phyloP scores from a whole-genome alignment of 176 grass and related monocot species.

The Puccinellia tenuiflora region DNA sequence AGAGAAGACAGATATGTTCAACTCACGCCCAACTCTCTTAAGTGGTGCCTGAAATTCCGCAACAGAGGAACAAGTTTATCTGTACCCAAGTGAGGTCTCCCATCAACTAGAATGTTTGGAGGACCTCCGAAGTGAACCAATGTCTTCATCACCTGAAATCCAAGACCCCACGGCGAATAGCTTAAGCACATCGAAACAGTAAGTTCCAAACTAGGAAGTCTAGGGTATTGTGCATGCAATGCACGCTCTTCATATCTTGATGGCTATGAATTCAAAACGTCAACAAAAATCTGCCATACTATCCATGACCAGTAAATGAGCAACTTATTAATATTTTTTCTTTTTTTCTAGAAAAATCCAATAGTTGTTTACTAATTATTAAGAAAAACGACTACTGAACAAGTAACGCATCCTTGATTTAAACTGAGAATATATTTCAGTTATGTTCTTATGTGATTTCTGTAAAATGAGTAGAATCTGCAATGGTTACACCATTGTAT shows the following conservation, averaged over 20 bases:
- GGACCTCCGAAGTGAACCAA: slow-evolving; percentile 94
- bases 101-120: slow-evolving; percentile 78
- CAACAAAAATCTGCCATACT: background rate
- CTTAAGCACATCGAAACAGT: background rate
- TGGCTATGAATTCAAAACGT: slow-evolving; percentile 2
- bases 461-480: background rate
- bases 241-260: background rate
- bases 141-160: slow-evolving; percentile 77
- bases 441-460: background rate
- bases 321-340: background rate
- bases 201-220: background rate
- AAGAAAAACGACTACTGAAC: background rate
- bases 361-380: background rate
- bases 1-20: slow-evolving; percentile 21
- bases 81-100: slow-evolving; percentile 94
- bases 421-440: too few relatives aligned
- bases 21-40: slow-evolving; percentile 79
- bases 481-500: background rate
- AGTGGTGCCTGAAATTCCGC: slow-evolving; percentile 74
- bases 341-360: background rate
- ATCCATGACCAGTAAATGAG: background rate
- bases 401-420: background rate
- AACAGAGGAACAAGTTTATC: slow-evolving; percentile 87
- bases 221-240: background rate
- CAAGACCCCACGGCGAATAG: background rate